Percentiles rank a stretch among this genome's conserved stretches.
Evolutionary conservation across 441 rosid genomes (phyloP).

Genomic region (Lepidium campestre): DNA sequence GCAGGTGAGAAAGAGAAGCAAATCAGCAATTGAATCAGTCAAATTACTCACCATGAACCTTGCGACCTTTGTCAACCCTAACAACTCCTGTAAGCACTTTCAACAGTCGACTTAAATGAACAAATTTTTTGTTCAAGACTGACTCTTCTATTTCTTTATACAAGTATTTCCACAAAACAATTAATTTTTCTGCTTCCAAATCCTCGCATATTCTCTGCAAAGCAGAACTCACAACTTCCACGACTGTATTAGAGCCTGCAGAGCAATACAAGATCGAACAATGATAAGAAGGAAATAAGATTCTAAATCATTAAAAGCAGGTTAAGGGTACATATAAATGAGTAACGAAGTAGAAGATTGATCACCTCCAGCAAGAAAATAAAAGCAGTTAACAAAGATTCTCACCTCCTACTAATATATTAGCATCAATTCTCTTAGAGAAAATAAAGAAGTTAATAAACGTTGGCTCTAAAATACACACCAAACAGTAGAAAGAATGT

Average conservation of each 20-base stretch:
- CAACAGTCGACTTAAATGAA: constrained; percentile 52
- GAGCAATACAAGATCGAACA: constrained; percentile 1
- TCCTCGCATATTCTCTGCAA: constrained; percentile 63
- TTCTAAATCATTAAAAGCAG: background rate
- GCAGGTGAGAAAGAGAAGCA: constrained; percentile 2
- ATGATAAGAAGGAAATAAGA: constrained; percentile 5
- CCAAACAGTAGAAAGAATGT: background rate
- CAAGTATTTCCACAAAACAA: constrained; percentile 56
- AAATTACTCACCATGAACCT: constrained; percentile 57
- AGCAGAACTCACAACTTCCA: constrained; percentile 56
- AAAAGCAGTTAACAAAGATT: constrained; percentile 4
- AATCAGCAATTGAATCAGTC: constrained; percentile 23
- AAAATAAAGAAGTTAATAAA: background rate
- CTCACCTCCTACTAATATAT: constrained; percentile 10
- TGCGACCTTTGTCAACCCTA: constrained; percentile 40
- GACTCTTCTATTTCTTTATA: constrained; percentile 41
- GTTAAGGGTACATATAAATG: background rate
- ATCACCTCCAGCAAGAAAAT: constrained; percentile 4
- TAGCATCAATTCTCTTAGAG: background rate
- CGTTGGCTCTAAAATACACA: background rate
- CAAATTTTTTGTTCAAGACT: constrained; percentile 24
- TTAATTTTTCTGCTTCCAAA: constrained; percentile 50
- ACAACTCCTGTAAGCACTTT: constrained; percentile 50
- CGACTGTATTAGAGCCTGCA: constrained; percentile 55
- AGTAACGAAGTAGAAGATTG: background rate